Evolutionary conservation across 495 filamentous ascomycete genomes (phyloP), one percentile per base, ranked within the genome.

Genomic region (Podospora comata): DNA sequence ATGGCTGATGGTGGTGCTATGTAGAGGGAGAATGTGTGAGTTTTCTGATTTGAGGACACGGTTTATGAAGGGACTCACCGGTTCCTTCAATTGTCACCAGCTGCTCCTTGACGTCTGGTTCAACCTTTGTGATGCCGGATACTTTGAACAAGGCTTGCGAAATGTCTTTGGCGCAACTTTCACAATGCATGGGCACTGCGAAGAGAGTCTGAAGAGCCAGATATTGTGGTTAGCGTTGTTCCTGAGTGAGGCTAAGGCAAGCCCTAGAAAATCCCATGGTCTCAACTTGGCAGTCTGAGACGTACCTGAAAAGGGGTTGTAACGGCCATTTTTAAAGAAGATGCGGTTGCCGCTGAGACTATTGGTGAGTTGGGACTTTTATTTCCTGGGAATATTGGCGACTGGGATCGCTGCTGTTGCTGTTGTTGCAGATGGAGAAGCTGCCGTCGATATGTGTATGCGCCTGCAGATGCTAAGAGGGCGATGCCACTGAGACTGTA

Each of bases 181-280:
- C 90, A 79, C 95, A 98, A 78, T 87, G 90, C 85, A 99, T 90
- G 27, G 92, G 94, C 77, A 98, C 95, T 68, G 94, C 92, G 75
- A 99, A 97, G 68, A 93, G 90, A 55, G 93, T 96, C 91, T 97
- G 72, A 71, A 68, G 69, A 44, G 65, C 70, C 70, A 60, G 62
- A 65, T 19, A 27, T 72, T 65, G 71, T 61, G 39, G 30, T 73
- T 28, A 59, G 28, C 56, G 5, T 58, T 62, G 9, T 23, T 65
- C 19, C 13, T 26, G 32, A 11, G 34, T 19, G 23, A 5, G 23
- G 23, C 1, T 1, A 48, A 30, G 34, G 30, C 7, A 32, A 32
- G 30, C 30, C 7, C 30, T 34, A 62, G 1, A 5, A n/a, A 13
- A 60, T 60, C 19, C 26, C 2, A 39, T 58, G 28, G 76, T 7